Base-by-base conservation (phyloP, 495 filamentous ascomycete genomes). In the Thermochaetoides thermophila region DNA sequence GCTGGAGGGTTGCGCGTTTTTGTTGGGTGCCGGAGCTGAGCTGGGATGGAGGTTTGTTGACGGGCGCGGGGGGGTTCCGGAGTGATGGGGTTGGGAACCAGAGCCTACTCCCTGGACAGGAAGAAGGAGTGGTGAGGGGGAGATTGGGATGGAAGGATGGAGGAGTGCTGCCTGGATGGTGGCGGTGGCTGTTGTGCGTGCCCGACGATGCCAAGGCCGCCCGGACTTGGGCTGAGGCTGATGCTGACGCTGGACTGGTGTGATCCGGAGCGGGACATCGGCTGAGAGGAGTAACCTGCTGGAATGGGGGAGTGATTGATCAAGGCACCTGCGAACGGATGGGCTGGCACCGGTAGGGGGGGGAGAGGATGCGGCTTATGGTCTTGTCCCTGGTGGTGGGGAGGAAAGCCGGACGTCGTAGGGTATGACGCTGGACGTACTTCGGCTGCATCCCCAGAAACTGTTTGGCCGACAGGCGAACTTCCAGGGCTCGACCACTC, bases 231-330 rank as follows among this genome's bases (percentile, higher is more conserved):
- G 29, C 29, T 11, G 26, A 29, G 14, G 21, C 17, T 40, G 38
- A 27, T 17, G 28, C 37, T 38, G 27, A 19, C 32, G 11, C 25
- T 29, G 0, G 46, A 46, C 10, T 29, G 37, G 26, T 42, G 39
- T 10, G 48, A 51, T 1, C 48, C 38, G 35, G 66, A 38, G 19
- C 66, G 60, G 0, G 67, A 65, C 64, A 73, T 70, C 3, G 71
- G 69, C 37, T 74, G 68, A n/a, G 66, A 68, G 19, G 53, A 55
- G 41, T 73, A 72, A 12, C 68, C 69, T 11, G 56, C 40, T 0
- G 53, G 50, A 2, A n/a, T n/a, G n/a, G n/a, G n/a, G n/a, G n/a
- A n/a, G n/a, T n/a, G n/a, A n/a, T n/a, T n/a, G n/a, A n/a, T n/a
- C n/a, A n/a, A 26, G 34, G 5, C 36, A 24, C n/a, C 30, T 19